phyloP scores from a whole-genome alignment of 345 rosid species.

The Aurinia saxatilis region DNA sequence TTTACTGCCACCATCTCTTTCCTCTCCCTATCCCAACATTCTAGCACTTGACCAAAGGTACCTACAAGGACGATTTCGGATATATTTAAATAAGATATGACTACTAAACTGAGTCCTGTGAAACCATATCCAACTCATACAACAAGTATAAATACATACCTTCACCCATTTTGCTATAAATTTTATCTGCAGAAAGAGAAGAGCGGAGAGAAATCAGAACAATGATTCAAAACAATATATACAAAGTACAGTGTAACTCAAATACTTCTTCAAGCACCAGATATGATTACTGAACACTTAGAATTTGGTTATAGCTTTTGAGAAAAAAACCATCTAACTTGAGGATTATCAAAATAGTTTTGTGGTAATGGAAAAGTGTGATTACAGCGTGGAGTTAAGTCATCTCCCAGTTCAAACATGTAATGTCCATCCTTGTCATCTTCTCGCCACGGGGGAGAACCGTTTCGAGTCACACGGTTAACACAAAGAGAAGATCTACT shows the following conservation, averaged over 20 bases:
- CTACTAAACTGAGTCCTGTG: neutral
- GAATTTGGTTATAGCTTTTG: neutral
- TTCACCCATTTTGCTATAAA: slow-evolving; percentile 89
- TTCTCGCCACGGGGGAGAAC: slow-evolving; percentile 85
- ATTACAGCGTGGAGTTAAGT: slow-evolving; percentile 94
- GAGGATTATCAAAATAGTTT: slow-evolving; percentile 11
- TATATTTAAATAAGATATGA: slow-evolving; percentile 1
- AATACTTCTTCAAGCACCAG: neutral
- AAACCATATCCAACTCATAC: neutral
- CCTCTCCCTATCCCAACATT: slow-evolving; percentile 87
- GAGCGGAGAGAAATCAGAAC: neutral
- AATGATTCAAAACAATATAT: neutral
- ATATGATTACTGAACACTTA: slow-evolving; percentile 8
- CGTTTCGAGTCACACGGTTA: slow-evolving; percentile 60
- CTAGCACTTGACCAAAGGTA: slow-evolving; percentile 86
- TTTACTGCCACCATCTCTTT: slow-evolving; percentile 89
- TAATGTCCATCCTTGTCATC: slow-evolving; percentile 99
- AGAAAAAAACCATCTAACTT: neutral
- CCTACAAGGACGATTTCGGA: slow-evolving; percentile 30
- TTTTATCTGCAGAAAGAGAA: slow-evolving; percentile 53
- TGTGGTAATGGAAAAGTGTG: slow-evolving; percentile 42
- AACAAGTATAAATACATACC: slow-evolving; percentile 31
- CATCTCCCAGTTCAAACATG: slow-evolving; percentile 93
- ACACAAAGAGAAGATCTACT: slow-evolving; percentile 35
- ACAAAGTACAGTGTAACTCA: neutral